These are phyloP conservation scores for Solanum hybrid DNA, from an alignment of 305 asterid species.

Conservation along the genomic window DNA sequence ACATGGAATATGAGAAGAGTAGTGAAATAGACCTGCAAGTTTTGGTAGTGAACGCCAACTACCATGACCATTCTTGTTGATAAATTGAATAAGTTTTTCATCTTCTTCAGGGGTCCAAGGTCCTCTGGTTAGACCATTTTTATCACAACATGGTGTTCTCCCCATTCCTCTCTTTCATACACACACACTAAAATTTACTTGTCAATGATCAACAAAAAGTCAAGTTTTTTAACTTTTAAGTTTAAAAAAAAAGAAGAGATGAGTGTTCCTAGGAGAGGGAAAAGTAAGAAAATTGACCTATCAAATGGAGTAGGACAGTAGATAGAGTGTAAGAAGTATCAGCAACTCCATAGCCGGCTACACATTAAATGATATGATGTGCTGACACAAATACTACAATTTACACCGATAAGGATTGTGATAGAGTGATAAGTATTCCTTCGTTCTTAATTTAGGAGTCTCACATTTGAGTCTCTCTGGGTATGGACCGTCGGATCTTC, in stretches of 20 bases:
- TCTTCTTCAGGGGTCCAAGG: constrained; percentile 95
- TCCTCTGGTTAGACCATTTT: constrained; percentile 67
- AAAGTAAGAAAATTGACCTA: constrained; percentile 46
- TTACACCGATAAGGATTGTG: no score
- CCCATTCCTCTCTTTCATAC: constrained; percentile 44
- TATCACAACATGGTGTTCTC: constrained; percentile 92
- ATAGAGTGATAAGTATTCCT: no score
- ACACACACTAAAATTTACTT: background rate
- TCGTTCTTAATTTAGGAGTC: no score
- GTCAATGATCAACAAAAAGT: constrained; percentile 1
- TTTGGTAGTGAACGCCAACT: constrained; percentile 62
- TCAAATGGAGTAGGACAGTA: constrained; percentile 10
- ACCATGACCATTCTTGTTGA: constrained; percentile 43
- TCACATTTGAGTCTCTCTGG: background rate
- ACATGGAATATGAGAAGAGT: background rate
- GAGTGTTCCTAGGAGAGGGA: constrained; percentile 10
- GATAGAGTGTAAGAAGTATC: constrained; percentile 9
- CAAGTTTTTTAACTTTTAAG: background rate
- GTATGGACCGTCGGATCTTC: background rate
- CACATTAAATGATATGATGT: constrained; percentile 25
- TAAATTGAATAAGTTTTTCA: constrained; percentile 48
- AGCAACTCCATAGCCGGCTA: constrained; percentile 39
- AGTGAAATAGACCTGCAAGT: constrained; percentile 38
- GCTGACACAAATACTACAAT: background rate
- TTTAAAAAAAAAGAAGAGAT: background rate